Conservation (phyloP, 176 grass and related monocot genomes). For the Oryza australiensis region DNA sequence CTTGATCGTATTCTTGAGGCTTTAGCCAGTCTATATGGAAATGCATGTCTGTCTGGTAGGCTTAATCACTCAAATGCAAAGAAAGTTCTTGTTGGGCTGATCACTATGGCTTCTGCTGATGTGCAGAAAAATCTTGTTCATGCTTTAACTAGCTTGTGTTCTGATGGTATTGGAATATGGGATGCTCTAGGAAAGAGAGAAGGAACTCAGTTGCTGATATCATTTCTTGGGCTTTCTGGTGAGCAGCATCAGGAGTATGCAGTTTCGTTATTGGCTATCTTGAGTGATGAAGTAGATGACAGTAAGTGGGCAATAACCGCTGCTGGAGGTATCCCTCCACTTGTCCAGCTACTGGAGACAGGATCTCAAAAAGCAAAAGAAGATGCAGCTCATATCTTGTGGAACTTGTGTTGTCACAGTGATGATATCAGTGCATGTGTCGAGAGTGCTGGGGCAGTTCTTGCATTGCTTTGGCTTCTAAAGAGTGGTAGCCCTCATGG, state of each 20-base stretch:
- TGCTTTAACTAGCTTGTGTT: constrained; percentile 72
- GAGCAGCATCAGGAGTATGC: constrained; percentile 97
- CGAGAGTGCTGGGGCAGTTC: constrained; percentile 80
- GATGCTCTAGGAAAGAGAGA: constrained; percentile 88
- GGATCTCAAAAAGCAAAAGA: constrained; percentile 94
- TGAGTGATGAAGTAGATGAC: constrained; percentile 93
- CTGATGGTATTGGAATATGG: constrained; percentile 68
- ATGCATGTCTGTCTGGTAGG: constrained; percentile 52
- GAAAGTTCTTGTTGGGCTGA: constrained; percentile 75
- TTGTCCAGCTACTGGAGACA: constrained; percentile 84
- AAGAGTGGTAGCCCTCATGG: constrained; percentile 67
- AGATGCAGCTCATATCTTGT: constrained; percentile 80
- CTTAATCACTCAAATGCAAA: constrained; percentile 79
- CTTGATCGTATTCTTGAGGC: constrained; percentile 91
- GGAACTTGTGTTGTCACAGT: constrained; percentile 90
- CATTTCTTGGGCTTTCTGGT: constrained; percentile 89
- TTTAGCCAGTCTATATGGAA: constrained; percentile 87
- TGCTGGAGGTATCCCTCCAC: constrained; percentile 95
- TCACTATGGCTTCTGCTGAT: constrained; percentile 86
- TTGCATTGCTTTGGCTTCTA: constrained; percentile 85
- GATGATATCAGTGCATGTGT: constrained; percentile 96
- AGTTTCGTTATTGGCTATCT: constrained; percentile 82
- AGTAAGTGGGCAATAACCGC: constrained; percentile 98
- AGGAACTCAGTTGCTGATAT: constrained; percentile 93
- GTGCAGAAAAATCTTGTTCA: constrained; percentile 75